A percentile compares a stretch with the other conserved stretches of the same genome.
These are phyloP conservation scores for Monosporozyma aquatica DNA, from an alignment of 805 yeast genomes.

Conservation along the genomic window DNA sequence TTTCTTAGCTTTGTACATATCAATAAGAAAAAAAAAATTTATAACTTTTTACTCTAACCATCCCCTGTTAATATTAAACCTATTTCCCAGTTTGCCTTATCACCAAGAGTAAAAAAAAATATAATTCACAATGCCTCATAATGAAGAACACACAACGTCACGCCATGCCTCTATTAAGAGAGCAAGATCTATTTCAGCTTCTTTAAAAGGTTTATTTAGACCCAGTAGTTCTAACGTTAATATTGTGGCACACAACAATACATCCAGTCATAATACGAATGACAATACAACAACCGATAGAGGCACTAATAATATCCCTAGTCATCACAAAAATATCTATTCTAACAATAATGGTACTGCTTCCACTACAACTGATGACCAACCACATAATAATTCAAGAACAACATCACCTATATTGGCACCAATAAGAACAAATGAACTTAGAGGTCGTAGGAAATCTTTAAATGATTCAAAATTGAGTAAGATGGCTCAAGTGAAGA, in stretches of 20 bases:
- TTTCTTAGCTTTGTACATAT: too few relatives aligned
- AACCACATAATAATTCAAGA: neutral
- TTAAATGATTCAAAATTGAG: constrained; percentile 3
- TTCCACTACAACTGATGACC: neutral
- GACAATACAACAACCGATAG: too few relatives aligned
- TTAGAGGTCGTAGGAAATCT: neutral
- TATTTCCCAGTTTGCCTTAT: neutral
- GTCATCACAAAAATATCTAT: neutral
- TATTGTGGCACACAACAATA: neutral
- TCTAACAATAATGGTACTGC: neutral
- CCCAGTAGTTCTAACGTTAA: neutral
- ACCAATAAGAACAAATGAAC: constrained; percentile 2
- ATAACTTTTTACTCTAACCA: too few relatives aligned
- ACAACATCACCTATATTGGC: neutral
- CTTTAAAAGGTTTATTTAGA: constrained; percentile 23
- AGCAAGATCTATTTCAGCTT: constrained; percentile 21
- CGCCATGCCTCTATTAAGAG: constrained; percentile 12
- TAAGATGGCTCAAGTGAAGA: constrained; percentile 15
- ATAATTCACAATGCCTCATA: constrained; percentile 35
- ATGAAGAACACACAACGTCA: constrained; percentile 4
- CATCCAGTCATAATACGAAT: too few relatives aligned
- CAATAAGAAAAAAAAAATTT: too few relatives aligned
- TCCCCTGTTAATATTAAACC: neutral
- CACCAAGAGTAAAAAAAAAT: neutral
- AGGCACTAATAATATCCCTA: too few relatives aligned